Conservation (phyloP, 768 basidiomycete species). For the Dacryopinax primogenitus region DNA sequence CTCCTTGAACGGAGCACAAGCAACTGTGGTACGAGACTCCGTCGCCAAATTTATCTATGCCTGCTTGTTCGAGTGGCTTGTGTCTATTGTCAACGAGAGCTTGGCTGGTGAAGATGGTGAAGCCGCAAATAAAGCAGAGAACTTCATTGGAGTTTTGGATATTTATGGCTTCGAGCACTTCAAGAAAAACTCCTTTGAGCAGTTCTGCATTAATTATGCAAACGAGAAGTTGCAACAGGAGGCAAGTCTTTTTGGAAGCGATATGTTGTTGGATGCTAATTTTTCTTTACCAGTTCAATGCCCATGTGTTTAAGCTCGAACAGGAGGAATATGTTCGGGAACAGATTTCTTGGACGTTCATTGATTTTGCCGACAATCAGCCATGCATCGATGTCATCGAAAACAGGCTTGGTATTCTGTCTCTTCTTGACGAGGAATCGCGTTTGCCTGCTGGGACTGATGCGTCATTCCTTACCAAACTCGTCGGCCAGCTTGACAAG, state of each 20-base stretch:
- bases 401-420: conserved; percentile 87
- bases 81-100: conserved; percentile 93
- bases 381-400: conserved; percentile 98
- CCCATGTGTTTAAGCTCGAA: conserved; percentile 97
- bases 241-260: conserved; percentile 34
- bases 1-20: conserved; percentile 69
- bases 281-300: conserved; percentile 62
- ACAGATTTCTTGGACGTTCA: conserved; percentile 98
- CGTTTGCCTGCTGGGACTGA: conserved; percentile 90
- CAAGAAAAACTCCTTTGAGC: conserved; percentile 69
- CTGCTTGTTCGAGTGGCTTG: conserved; percentile 96
- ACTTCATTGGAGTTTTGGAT: conserved; percentile 98
- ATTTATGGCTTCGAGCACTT: conserved; percentile 97
- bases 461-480: conserved; percentile 81
- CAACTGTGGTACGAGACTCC: conserved; percentile 86
- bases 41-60: conserved; percentile 99
- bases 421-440: conserved; percentile 94
- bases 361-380: conserved; percentile 98
- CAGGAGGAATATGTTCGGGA: conserved; percentile 99
- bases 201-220: conserved; percentile 99
- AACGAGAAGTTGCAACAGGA: conserved; percentile 98
- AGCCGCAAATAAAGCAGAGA: conserved; percentile 79
- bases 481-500: conserved; percentile 72
- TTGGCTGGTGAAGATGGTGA: conserved; percentile 90
- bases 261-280: not conserved